These are phyloP conservation scores for Botrytis byssoidea DNA, from an alignment of 2,329 filamentous ascomycete species.

Conservation along the genomic window DNA sequence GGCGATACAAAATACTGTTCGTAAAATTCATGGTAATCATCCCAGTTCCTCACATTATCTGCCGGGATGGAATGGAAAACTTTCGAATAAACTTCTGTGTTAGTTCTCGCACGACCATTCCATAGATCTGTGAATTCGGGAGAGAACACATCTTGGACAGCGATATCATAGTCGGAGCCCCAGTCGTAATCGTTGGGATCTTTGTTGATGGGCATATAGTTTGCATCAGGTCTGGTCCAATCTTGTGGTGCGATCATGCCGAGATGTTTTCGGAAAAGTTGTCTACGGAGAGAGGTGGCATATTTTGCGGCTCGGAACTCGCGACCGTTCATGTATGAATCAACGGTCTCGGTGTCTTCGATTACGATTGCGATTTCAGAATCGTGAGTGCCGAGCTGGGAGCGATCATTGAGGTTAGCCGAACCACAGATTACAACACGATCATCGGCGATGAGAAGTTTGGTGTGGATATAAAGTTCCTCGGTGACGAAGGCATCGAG, in stretches of 20 bases:
- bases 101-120: constrained; percentile 68
- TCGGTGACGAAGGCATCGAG: constrained; percentile 62
- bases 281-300: constrained; percentile 75
- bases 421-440: constrained; percentile 77
- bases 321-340: constrained; percentile 70
- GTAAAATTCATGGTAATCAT: constrained; percentile 72
- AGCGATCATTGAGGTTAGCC: constrained; percentile 59
- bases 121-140: constrained; percentile 69
- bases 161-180: constrained; percentile 62
- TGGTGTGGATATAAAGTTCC: constrained; percentile 63
- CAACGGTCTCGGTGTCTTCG: constrained; percentile 70
- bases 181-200: constrained; percentile 73
- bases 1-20: constrained; percentile 62
- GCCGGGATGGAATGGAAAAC: constrained; percentile 79
- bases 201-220: constrained; percentile 72
- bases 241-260: constrained; percentile 76
- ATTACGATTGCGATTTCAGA: constrained; percentile 89
- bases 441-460: constrained; percentile 80
- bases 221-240: constrained; percentile 65
- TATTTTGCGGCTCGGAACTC: constrained; percentile 72
- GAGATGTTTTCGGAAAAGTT: constrained; percentile 89
- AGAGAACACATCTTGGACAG: constrained; percentile 73
- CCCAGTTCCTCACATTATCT: constrained; percentile 67
- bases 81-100: constrained; percentile 77
- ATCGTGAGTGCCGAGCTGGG: constrained; percentile 80